phyloP scores from a whole-genome alignment of 148 eudicot species.

The Diospyros kaki region DNA sequence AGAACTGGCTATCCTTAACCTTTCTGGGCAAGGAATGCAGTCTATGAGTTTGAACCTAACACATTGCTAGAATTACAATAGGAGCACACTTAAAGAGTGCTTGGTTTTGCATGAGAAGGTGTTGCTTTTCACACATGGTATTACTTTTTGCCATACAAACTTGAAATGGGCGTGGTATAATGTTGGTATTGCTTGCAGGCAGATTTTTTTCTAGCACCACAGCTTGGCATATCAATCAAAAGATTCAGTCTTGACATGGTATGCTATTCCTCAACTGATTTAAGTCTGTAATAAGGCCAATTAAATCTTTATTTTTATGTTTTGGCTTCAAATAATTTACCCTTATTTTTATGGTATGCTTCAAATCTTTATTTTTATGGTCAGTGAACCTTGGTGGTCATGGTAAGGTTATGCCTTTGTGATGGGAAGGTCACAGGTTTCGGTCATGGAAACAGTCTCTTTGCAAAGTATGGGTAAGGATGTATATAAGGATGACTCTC shows the following conservation, averaged over 20 bases:
- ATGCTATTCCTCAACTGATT: constrained; percentile 9
- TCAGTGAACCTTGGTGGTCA: too few relatives aligned
- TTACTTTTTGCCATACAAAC: not conserved
- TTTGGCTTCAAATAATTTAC: not conserved
- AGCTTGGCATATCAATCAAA: constrained; percentile 47
- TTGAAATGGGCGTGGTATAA: not conserved
- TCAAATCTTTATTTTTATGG: too few relatives aligned
- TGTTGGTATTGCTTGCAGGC: constrained; percentile 47
- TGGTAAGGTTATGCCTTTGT: too few relatives aligned
- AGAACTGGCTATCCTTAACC: not conserved
- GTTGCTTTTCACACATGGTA: not conserved
- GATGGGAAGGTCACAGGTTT: too few relatives aligned
- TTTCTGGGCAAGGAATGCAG: not conserved
- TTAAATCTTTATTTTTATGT: not conserved
- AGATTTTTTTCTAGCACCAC: constrained; percentile 81
- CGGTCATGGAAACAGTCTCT: too few relatives aligned
- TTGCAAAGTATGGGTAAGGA: too few relatives aligned
- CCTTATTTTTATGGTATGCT: too few relatives aligned
- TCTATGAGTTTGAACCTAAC: not conserved
- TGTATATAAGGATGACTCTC: too few relatives aligned
- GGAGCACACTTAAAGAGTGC: not conserved
- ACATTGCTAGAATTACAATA: not conserved
- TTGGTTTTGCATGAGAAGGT: not conserved
- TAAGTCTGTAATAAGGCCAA: not conserved
- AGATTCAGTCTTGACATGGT: constrained; percentile 77